Conservation (phyloP, 495 filamentous ascomycete genomes). For the Aspergillus olivimuriae region DNA sequence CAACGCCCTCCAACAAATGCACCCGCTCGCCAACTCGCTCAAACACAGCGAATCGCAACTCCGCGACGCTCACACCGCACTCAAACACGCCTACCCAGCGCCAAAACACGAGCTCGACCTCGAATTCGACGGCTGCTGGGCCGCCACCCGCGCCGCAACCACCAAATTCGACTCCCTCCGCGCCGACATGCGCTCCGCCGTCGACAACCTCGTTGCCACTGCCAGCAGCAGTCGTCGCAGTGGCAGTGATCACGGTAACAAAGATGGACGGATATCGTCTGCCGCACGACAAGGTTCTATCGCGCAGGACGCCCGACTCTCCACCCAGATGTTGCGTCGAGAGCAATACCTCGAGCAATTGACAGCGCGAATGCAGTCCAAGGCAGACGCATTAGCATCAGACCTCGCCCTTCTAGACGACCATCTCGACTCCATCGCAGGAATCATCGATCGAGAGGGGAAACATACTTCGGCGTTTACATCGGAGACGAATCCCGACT, state of each 20-base stretch:
- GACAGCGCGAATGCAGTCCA: constrained; percentile 29
- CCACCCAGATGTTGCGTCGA: constrained; percentile 29
- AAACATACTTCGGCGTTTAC: constrained; percentile 9
- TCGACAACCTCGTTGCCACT: constrained; percentile 32
- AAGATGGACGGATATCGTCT: too few relatives aligned
- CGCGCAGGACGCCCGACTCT: constrained; percentile 24
- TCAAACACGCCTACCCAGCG: constrained; percentile 28
- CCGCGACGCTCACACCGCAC: constrained; percentile 21
- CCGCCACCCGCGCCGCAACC: constrained; percentile 27
- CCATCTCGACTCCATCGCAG: constrained; percentile 35
- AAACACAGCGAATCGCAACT: constrained; percentile 34
- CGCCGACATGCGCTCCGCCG: constrained; percentile 34
- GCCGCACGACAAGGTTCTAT: constrained; percentile 1
- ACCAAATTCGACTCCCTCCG: constrained; percentile 36
- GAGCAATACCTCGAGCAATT: constrained; percentile 35
- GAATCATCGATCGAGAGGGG: constrained; percentile 21
- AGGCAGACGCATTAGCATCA: constrained; percentile 27
- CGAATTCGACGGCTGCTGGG: constrained; percentile 35
- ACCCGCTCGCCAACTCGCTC: constrained; percentile 20
- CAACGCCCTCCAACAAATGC: constrained; percentile 25
- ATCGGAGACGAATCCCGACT: background rate
- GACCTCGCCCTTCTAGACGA: constrained; percentile 37
- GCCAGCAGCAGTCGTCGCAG: constrained; percentile 3
- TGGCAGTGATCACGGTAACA: too few relatives aligned
- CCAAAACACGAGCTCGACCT: constrained; percentile 34